Evolutionary conservation across 331 rosid species (phyloP).

Genomic region (Prunus yedoensis): DNA sequence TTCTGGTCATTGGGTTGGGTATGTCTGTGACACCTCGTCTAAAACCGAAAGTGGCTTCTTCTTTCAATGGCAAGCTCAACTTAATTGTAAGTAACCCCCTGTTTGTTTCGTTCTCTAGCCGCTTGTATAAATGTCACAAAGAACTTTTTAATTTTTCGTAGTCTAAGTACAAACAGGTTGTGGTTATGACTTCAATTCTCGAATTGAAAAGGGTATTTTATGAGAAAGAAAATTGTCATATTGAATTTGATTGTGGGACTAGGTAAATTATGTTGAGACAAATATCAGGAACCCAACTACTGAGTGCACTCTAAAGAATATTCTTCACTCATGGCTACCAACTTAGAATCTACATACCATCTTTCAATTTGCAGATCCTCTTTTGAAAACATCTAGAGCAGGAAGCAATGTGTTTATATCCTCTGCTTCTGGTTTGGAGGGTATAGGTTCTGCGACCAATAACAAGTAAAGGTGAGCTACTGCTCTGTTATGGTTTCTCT

Average conservation of each 20-base stretch:
- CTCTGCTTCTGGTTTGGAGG: slow-evolving; percentile 40
- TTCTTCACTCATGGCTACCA: slow-evolving; percentile 55
- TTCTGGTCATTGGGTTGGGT: slow-evolving; percentile 35
- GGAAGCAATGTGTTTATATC: slow-evolving; percentile 84
- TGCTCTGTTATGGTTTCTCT: not conserved
- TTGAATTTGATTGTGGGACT: slow-evolving; percentile 17
- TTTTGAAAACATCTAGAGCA: slow-evolving; percentile 70
- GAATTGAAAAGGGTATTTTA: not conserved
- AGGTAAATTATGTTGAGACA: slow-evolving; percentile 90
- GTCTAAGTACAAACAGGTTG: not conserved
- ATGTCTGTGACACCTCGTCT: slow-evolving; percentile 44
- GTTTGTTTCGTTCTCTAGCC: not conserved
- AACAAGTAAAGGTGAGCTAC: slow-evolving; percentile 42
- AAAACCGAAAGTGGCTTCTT: slow-evolving; percentile 41
- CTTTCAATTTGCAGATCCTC: slow-evolving; percentile 70
- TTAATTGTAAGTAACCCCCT: slow-evolving; percentile 40
- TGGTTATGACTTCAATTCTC: not conserved
- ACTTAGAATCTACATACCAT: slow-evolving; percentile 68
- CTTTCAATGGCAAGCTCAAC: slow-evolving; percentile 64
- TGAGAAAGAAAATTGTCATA: not conserved
- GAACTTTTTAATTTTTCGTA: not conserved
- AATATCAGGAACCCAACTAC: slow-evolving; percentile 74
- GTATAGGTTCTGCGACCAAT: slow-evolving; percentile 38
- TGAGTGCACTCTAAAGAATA: slow-evolving; percentile 69
- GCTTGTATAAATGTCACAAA: not conserved